Percentiles rank a stretch among this genome's conserved stretches.
phyloP scores from a whole-genome alignment of 2,329 filamentous ascomycete species.

The Penicillium concentricum region DNA sequence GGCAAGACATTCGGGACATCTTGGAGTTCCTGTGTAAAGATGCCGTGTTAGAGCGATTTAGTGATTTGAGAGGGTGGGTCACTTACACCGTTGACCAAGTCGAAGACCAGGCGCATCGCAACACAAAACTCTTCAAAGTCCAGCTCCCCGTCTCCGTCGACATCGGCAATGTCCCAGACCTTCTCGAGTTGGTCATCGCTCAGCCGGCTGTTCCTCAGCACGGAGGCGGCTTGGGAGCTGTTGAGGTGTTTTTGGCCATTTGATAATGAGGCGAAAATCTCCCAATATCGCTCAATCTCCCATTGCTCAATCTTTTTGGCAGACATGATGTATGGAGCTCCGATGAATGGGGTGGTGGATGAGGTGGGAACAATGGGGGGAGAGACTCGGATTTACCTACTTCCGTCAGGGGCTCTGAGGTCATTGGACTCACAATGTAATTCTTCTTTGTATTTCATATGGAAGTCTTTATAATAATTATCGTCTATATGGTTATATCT shows the following conservation, averaged over 20 bases:
- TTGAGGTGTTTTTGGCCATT: conserved; percentile 65
- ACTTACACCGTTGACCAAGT: conserved; percentile 87
- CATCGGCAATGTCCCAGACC: conserved; percentile 95
- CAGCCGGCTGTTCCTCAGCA: conserved; percentile 71
- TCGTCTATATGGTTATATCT: neutral
- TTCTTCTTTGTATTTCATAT: neutral
- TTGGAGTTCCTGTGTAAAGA: conserved; percentile 67
- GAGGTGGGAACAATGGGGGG: conserved; percentile 12
- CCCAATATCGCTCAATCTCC: conserved; percentile 77
- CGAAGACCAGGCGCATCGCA: conserved; percentile 96
- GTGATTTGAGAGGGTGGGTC: neutral
- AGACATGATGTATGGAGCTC: conserved; percentile 32
- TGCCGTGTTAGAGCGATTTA: conserved; percentile 6
- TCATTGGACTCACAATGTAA: conserved; percentile 13
- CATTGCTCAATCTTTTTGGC: conserved; percentile 64
- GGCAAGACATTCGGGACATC: conserved; percentile 85
- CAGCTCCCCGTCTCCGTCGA: conserved; percentile 94
- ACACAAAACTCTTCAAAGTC: conserved; percentile 99
- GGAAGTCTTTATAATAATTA: neutral
- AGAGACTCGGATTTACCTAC: conserved; percentile 18
- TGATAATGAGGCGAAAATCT: conserved; percentile 70
- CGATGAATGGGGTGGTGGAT: conserved; percentile 9
- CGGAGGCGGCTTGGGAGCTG: conserved; percentile 67
- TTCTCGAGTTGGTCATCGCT: conserved; percentile 85
- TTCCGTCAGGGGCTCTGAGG: conserved; percentile 30